phyloP scores from a whole-genome alignment of 2,329 filamentous ascomycete species.

The Fusarium sp. region DNA sequence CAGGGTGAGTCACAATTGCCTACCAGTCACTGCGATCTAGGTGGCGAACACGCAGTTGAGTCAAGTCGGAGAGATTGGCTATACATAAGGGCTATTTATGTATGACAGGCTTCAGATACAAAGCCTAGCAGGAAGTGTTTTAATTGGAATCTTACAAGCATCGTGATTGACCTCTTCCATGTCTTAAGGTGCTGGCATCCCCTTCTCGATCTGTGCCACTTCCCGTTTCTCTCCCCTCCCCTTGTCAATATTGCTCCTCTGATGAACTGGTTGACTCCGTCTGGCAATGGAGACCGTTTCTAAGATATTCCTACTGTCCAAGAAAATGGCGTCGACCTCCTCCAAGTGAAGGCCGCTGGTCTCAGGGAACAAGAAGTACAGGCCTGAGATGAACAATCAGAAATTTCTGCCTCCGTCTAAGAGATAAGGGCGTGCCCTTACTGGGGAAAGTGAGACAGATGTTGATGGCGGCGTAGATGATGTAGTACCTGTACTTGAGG shows the following conservation, averaged over 20 bases:
- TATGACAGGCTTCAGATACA: not conserved
- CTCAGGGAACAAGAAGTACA: conserved; percentile 2
- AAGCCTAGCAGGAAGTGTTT: not conserved
- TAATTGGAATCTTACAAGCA: rapidly evolving
- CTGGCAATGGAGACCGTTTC: not conserved
- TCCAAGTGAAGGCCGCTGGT: not conserved
- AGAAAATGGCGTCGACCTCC: conserved; percentile 2
- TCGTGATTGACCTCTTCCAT: rapidly evolving
- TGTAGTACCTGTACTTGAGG: conserved; percentile 1
- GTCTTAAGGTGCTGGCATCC: not conserved
- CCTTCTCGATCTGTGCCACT: not conserved
- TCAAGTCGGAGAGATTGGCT: no score
- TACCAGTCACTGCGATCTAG: no score
- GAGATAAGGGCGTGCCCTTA: not conserved
- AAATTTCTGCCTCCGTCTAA: rapidly evolving
- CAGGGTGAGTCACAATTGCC: not conserved
- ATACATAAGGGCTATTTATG: no score
- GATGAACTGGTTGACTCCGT: rapidly evolving
- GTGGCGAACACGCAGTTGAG: no score
- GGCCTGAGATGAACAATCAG: not conserved
- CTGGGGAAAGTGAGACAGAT: not conserved
- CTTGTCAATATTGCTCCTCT: rapidly evolving
- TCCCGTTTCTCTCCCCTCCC: not conserved
- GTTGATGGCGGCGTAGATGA: conserved; percentile 1
- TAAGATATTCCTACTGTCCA: not conserved